Evolutionary conservation across 805 yeast species (phyloP).

Genomic region (Lipomyces oligophaga): DNA sequence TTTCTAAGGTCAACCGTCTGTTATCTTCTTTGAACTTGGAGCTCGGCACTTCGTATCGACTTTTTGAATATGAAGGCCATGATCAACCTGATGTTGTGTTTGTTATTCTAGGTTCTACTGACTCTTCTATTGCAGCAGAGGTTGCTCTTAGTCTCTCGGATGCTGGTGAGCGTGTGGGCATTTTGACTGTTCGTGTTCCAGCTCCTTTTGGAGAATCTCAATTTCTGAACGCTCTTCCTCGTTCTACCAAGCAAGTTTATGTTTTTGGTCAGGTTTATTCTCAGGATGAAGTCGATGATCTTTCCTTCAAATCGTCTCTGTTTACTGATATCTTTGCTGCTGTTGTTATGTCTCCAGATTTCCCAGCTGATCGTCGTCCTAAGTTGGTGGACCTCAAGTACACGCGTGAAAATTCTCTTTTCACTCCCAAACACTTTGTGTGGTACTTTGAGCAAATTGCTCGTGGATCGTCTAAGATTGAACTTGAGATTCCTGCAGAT

Average conservation of each 20-base stretch:
- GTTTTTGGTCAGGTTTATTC: constrained; percentile 59
- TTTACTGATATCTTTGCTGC: constrained; percentile 73
- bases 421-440: constrained; percentile 21
- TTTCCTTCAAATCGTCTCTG: constrained; percentile 45
- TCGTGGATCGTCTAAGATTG: constrained; percentile 23
- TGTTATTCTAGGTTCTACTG: constrained; percentile 74
- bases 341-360: constrained; percentile 44
- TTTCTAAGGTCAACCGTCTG: constrained; percentile 29
- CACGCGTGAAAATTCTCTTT: constrained; percentile 29
- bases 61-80: constrained; percentile 70
- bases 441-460: constrained; percentile 29
- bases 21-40: constrained; percentile 50
- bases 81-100: constrained; percentile 65
- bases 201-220: constrained; percentile 67
- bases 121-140: constrained; percentile 51
- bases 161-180: constrained; percentile 50
- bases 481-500: constrained; percentile 24
- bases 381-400: constrained; percentile 36
- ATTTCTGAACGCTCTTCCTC: constrained; percentile 59
- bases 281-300: constrained; percentile 33
- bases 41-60: constrained; percentile 52
- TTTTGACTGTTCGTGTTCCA: constrained; percentile 70
- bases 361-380: constrained; percentile 29
- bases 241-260: constrained; percentile 54
- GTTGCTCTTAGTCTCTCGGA: constrained; percentile 42